A percentile compares a stretch with the other conserved stretches of the same genome.
These are phyloP conservation scores for Thielaviopsis ethacetica DNA, from an alignment of 2,329 filamentous ascomycete species.

Conservation along the genomic window DNA sequence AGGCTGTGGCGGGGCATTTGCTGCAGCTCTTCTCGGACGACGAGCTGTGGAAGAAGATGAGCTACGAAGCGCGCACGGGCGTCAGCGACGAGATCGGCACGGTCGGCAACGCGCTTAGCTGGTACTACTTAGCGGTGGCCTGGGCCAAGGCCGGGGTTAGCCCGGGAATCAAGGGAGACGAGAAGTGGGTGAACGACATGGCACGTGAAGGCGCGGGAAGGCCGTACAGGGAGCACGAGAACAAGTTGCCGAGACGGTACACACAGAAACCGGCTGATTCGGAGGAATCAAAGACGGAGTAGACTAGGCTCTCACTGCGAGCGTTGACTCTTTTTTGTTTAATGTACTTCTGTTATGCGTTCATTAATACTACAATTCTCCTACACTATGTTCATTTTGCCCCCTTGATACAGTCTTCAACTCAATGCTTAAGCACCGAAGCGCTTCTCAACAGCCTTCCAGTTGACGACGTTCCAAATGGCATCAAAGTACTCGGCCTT, in stretches of 20 bases:
- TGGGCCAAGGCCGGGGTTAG: slow-evolving; percentile 37
- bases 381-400: neutral
- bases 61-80: slow-evolving; percentile 41
- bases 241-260: slow-evolving; percentile 37
- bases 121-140: slow-evolving; percentile 62
- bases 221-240: slow-evolving; percentile 42
- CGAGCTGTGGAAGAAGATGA: slow-evolving; percentile 50
- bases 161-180: slow-evolving; percentile 37
- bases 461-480: slow-evolving; percentile 92
- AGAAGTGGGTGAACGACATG: slow-evolving; percentile 58
- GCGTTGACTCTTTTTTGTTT: neutral
- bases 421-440: slow-evolving; percentile 34
- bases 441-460: slow-evolving; percentile 73
- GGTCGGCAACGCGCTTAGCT: slow-evolving; percentile 59
- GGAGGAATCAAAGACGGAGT: neutral
- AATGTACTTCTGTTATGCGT: slow-evolving; percentile 6
- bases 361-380: slow-evolving; percentile 3
- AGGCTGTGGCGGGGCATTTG: slow-evolving; percentile 51
- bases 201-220: slow-evolving; percentile 47
- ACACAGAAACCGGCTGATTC: slow-evolving; percentile 18
- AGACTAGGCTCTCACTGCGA: too few species aligned
- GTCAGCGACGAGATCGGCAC: slow-evolving; percentile 73
- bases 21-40: slow-evolving; percentile 49
- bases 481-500: slow-evolving; percentile 92
- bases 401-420: neutral